Evolutionary conservation across 768 basidiomycete genomes (phyloP).

Genomic region (Podaxis sp.): DNA sequence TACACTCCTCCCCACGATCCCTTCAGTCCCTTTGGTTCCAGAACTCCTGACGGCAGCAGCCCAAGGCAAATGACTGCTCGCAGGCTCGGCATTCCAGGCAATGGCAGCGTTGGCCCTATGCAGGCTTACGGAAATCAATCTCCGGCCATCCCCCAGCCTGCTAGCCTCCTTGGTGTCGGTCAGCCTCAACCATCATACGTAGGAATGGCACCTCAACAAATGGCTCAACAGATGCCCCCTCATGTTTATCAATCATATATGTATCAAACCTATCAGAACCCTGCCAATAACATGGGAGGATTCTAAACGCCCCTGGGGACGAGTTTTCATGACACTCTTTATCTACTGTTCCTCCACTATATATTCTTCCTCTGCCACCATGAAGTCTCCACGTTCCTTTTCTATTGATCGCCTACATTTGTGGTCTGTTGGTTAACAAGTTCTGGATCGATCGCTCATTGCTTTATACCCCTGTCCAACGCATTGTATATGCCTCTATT

Average conservation of each 20-base stretch:
- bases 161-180: slow-evolving; percentile 57
- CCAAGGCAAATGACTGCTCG: slow-evolving; percentile 44
- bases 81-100: slow-evolving; percentile 44
- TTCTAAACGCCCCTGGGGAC: slow-evolving; percentile 45
- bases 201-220: slow-evolving; percentile 52
- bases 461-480: slow-evolving; percentile 12
- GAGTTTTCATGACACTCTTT: slow-evolving; percentile 42
- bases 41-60: slow-evolving; percentile 39
- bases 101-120: slow-evolving; percentile 24
- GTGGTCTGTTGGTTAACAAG: slow-evolving; percentile 31
- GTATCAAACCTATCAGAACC: slow-evolving; percentile 72
- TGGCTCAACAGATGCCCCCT: slow-evolving; percentile 56
- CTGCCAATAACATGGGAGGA: slow-evolving; percentile 62
- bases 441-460: slow-evolving; percentile 18
- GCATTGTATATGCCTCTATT: slow-evolving; percentile 26
- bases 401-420: slow-evolving; percentile 18
- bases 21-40: slow-evolving; percentile 49
- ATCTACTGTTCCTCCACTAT: slow-evolving; percentile 19
- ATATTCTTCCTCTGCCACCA: slow-evolving; percentile 14
- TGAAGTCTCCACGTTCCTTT: slow-evolving; percentile 21
- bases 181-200: slow-evolving; percentile 65
- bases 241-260: slow-evolving; percentile 79
- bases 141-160: slow-evolving; percentile 52
- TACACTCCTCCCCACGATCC: slow-evolving; percentile 41
- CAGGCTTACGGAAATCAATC: slow-evolving; percentile 55